phyloP scores from a whole-genome alignment of 768 basidiomycete species.

The Suillus discolor region DNA sequence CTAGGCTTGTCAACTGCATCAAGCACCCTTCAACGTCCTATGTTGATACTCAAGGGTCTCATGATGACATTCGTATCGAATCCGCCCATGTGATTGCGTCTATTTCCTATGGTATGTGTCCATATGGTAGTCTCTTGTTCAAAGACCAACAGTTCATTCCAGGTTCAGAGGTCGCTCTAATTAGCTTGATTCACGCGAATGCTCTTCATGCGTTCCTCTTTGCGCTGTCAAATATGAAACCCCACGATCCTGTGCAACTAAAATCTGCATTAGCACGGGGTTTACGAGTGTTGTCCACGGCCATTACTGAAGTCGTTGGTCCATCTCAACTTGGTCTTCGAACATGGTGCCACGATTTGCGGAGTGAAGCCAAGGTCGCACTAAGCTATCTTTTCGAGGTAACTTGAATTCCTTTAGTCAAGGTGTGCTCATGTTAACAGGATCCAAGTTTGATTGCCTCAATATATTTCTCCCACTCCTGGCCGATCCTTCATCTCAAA shows the following conservation, averaged over 20 bases:
- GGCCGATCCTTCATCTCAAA: conserved; percentile 41
- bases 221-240: conserved; percentile 54
- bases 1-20: conserved; percentile 65
- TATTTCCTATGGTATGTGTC: conserved; percentile 59
- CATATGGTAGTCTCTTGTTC: neutral
- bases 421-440: neutral
- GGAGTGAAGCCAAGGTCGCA: conserved; percentile 55
- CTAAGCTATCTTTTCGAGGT: conserved; percentile 66
- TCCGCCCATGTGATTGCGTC: conserved; percentile 78
- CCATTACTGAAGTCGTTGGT: conserved; percentile 68
- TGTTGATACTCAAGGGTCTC: conserved; percentile 38
- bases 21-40: conserved; percentile 40
- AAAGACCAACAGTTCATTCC: neutral
- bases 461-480: conserved; percentile 73
- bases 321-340: conserved; percentile 68
- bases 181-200: conserved; percentile 55
- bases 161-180: conserved; percentile 64
- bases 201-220: conserved; percentile 63
- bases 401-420: conserved; percentile 8
- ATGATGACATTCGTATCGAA: conserved; percentile 63
- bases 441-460: conserved; percentile 53
- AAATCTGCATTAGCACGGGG: conserved; percentile 65
- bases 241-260: conserved; percentile 40
- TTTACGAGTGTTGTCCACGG: conserved; percentile 57
- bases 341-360: conserved; percentile 36